Evolutionary conservation across 1,284 basidiomycete species (phyloP).

Genomic region (Trichosporon ovoides): DNA sequence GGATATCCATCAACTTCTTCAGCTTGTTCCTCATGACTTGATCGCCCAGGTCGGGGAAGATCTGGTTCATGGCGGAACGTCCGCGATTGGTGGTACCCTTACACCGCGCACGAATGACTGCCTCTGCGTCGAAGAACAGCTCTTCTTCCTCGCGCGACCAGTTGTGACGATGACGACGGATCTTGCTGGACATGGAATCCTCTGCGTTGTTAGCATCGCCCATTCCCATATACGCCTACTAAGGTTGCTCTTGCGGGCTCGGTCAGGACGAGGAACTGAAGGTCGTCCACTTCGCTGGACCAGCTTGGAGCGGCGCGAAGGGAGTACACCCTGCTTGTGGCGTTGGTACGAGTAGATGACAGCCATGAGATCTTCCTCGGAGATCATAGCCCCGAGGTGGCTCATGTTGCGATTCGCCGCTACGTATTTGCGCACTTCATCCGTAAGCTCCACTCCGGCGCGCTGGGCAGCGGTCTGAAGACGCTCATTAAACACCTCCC

Average conservation of each 20-base stretch:
- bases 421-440: conserved; percentile 26
- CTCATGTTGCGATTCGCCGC: conserved; percentile 20
- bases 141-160: conserved; percentile 86
- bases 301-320: conserved; percentile 1
- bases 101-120: conserved; percentile 67
- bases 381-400: conserved; percentile 16
- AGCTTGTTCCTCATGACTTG: conserved; percentile 30
- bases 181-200: not conserved
- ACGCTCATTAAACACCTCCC: conserved; percentile 28
- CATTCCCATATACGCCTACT: not conserved
- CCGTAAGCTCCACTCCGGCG: conserved; percentile 18
- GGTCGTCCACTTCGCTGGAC: not conserved
- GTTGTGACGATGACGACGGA: conserved; percentile 56
- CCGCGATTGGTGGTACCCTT: conserved; percentile 52
- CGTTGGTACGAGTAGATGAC: conserved; percentile 20
- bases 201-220: not conserved
- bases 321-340: conserved; percentile 3
- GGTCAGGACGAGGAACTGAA: not conserved
- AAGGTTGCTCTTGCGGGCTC: not conserved
- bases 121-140: conserved; percentile 72
- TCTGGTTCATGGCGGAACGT: conserved; percentile 51
- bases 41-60: conserved; percentile 58
- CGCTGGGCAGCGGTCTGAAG: conserved; percentile 23
- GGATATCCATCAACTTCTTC: conserved; percentile 57
- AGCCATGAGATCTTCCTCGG: conserved; percentile 14